These are phyloP conservation scores for Physaria fendleri DNA, from an alignment of 345 rosid genomes.

Conservation along the genomic window DNA sequence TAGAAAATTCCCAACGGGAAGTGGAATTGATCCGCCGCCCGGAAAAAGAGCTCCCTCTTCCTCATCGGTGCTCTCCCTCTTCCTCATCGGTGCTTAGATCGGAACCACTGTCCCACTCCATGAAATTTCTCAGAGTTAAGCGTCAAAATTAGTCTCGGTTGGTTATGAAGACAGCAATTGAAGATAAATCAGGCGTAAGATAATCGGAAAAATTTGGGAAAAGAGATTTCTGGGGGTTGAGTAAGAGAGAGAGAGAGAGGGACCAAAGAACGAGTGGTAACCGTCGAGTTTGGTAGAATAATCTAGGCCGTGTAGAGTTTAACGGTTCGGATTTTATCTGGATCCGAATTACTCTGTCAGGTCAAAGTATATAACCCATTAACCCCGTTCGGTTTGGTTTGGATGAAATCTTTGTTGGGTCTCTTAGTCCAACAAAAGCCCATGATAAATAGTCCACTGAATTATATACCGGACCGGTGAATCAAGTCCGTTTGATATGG, in stretches of 20 bases:
- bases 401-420: not conserved
- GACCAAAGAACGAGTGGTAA: conserved; percentile 37
- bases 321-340: not conserved
- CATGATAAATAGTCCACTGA: not conserved
- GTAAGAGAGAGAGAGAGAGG: conserved; percentile 2
- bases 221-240: not conserved
- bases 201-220: not conserved
- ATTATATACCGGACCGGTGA: not conserved
- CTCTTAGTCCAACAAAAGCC: not conserved
- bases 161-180: not conserved
- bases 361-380: not conserved
- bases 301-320: conserved; percentile 26
- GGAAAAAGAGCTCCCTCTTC: conserved; percentile 53
- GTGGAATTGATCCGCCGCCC: conserved; percentile 54
- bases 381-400: not conserved
- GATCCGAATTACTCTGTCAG: not conserved
- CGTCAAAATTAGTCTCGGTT: conserved; percentile 5
- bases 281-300: conserved; percentile 32
- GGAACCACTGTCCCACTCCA: conserved; percentile 99
- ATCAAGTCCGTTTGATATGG: not conserved
- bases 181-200: conserved; percentile 4
- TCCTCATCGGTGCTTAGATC: conserved; percentile 65
- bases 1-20: conserved; percentile 65
- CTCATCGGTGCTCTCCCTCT: conserved; percentile 41
- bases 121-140: conserved; percentile 2